A percentile compares a stretch with the other conserved stretches of the same genome.
Conservation (phyloP, 441 rosid species). For the Euphorbia schlechtendalii region DNA sequence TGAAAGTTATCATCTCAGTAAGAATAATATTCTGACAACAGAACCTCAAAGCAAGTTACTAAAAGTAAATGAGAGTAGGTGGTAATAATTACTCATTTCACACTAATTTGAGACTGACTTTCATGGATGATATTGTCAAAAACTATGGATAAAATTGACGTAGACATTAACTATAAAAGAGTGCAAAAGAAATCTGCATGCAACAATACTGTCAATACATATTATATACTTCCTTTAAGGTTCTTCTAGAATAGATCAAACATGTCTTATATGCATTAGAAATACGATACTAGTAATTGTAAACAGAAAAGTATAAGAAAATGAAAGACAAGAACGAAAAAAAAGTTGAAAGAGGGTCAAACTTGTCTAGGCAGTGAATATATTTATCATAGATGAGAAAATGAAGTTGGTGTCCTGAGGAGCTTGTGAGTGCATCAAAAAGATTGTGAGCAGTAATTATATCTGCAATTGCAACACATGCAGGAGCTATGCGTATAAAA, state of each 20-base stretch:
- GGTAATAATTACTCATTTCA: not conserved
- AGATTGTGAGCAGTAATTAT: constrained; percentile 74
- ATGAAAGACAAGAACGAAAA: not conserved
- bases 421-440: constrained; percentile 68
- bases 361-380: constrained; percentile 82
- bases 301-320: not conserved
- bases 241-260: not conserved
- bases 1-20: not conserved
- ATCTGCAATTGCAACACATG: constrained; percentile 75
- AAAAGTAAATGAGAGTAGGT: not conserved
- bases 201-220: not conserved
- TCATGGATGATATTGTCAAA: not conserved
- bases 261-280: not conserved
- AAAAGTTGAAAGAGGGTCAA: constrained; percentile 26
- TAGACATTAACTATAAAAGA: not conserved
- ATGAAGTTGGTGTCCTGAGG: constrained; percentile 67
- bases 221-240: not conserved
- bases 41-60: too few relatives aligned
- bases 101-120: not conserved
- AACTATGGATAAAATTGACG: not conserved
- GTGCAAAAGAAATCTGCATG: not conserved
- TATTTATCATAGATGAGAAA: constrained; percentile 83
- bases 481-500: constrained; percentile 83
- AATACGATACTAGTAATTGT: not conserved
- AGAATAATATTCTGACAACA: too few relatives aligned